Evolutionary conservation across 257 asterid genomes (phyloP), one percentile per base, ranked within the genome.

Genomic region (Vinca minor): DNA sequence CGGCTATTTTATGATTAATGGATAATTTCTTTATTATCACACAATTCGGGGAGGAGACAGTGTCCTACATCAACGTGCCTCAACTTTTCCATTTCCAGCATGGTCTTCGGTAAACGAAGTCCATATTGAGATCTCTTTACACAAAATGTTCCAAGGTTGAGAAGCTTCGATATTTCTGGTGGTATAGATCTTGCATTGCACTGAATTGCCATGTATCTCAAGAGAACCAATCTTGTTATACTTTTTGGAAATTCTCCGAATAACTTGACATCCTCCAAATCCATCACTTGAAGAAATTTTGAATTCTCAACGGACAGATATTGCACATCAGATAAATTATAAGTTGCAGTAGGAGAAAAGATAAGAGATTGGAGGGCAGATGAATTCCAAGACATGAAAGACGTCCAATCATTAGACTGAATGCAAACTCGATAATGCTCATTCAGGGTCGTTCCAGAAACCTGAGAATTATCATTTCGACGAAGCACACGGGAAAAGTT

Each of bases 351-450:
- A 12, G 20, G 9, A 26, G 31, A 60, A 39, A 25, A n/a, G n/a
- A 60, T 20, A 10, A 60, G 49, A 60, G 65, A 38, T 5, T 38
- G 50, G 11, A 38, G 11, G 18, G 32, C 18, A 10, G 50, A 42
- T 2, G 32, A 23, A 8, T 39, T n/a, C 5, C 1, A 9, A 1
- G 2, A 1, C 38, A n/a, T 2, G 21, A 35, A 35, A 60, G 31
- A 7, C 0, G 0, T 23, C 8, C 20, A 8, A 1, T 60, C 11
- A 7, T 41, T 11, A 38, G 8, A 11, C 20, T 38, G 50, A 14
- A 60, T n/a, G 49, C 50, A 60, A 7, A 60, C 11, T n/a, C 65
- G 12, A 60, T 60, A 59, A 9, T 59, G 34, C 10, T 59, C 4
- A 35, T 35, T 2, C 32, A 60, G 5, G 8, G 18, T 17, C 6